A percentile compares a stretch with the other conserved stretches of the same genome.
phyloP scores from a whole-genome alignment of 2,329 filamentous ascomycete genomes.

The Beauveria sp. region DNA sequence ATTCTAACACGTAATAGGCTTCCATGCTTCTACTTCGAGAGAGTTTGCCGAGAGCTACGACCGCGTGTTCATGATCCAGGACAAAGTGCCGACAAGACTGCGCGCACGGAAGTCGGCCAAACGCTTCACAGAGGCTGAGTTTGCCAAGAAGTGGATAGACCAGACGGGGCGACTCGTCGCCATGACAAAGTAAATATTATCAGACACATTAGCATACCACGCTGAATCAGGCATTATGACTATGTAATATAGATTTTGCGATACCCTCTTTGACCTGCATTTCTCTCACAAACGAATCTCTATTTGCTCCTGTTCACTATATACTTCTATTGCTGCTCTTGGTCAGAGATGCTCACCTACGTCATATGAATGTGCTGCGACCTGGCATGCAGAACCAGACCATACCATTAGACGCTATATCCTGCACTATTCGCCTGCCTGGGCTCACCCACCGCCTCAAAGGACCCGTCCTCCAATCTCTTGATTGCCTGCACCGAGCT shows the following conservation, averaged over 20 bases:
- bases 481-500: constrained; percentile 67
- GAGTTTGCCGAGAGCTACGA: constrained; percentile 79
- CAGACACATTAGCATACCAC: neutral
- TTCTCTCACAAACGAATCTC: neutral
- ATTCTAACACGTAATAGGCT: neutral
- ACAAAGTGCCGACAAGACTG: constrained; percentile 66
- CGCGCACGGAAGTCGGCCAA: constrained; percentile 71
- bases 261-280: constrained; percentile 10
- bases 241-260: constrained; percentile 10
- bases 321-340: neutral
- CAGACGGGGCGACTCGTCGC: constrained; percentile 67
- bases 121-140: constrained; percentile 83
- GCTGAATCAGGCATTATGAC: neutral
- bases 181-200: constrained; percentile 19
- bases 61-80: constrained; percentile 62
- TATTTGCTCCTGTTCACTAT: neutral
- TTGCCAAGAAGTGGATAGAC: constrained; percentile 67
- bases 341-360: neutral
- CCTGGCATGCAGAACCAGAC: neutral
- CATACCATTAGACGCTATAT: constrained; percentile 29
- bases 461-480: constrained; percentile 54
- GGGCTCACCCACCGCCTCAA: constrained; percentile 72
- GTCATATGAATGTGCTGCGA: too few relatives aligned
- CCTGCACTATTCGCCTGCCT: constrained; percentile 66
- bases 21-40: constrained; percentile 72